Base-by-base conservation (phyloP, 2,329 filamentous ascomycete genomes). In the Grosmannia huntii region DNA sequence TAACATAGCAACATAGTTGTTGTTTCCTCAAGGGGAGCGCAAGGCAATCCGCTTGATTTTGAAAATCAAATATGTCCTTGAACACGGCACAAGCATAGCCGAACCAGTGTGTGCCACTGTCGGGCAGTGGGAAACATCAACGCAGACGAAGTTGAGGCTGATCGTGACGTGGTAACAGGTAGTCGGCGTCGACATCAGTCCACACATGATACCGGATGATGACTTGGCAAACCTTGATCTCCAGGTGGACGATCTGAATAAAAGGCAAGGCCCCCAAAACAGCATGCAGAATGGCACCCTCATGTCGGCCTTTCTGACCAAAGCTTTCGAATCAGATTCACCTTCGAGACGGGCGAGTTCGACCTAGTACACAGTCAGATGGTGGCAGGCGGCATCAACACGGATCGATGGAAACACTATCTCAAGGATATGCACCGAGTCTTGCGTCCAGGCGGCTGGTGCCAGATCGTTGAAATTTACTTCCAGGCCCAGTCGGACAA, bases 381-480 rank as follows among this genome's bases (percentile, higher is more conserved):
- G 71, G 75, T 89, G 69, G 76, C 80, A 63, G 83, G 82, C 25
- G 90, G 89, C 0, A 87, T 95, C 65, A 78, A 91, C 66, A 73
- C 76, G 59, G 73, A 77, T 61, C 80, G 89, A 68, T 96, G 91
- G 91, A 71, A 74, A 58, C 77, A 78, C 36, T 96, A 95, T 70
- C 71, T 95, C 62, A 75, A 77, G 64, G 91, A 96, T 64, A 87
- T 95, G 60, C 80, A 82, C 63, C 78, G 82, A 25, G 78, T 90
- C 11, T 73, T 91, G 62, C 85, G 82, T 55, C 85, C 84, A 6
- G 86, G 85, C 2, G 90, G 91, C 1, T 96, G 90, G 89, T 80
- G 87, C 60, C 90, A 96, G 67, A 85, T 95, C 79, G 81, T 89
- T n/a, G 91, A 96, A 67, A 81, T 91, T 65, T 90, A 95, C 66